Percentiles rank a stretch among this genome's conserved stretches.
Conservation (phyloP, 345 rosid genomes). For the Aurinia saxatilis region DNA sequence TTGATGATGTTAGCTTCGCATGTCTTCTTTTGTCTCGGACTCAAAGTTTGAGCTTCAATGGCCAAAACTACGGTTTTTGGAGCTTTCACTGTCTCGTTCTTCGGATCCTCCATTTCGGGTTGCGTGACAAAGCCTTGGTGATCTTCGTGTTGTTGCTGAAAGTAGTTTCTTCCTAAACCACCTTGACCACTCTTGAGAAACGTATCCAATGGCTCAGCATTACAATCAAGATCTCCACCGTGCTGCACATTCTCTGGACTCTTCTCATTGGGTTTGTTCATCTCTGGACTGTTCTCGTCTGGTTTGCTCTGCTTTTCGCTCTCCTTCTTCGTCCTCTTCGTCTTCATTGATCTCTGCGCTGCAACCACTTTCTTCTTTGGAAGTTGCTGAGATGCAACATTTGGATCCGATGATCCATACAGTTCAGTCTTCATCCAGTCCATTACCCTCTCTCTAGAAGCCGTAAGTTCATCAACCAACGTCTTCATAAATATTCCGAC, state of each 20-base stretch:
- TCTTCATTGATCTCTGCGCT: background rate
- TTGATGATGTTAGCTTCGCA: constrained; percentile 7
- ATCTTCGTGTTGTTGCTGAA: background rate
- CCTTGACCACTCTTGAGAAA: background rate
- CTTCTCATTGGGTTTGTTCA: background rate
- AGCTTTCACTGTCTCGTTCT: background rate
- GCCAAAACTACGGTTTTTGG: constrained; percentile 23
- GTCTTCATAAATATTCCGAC: constrained; percentile 24
- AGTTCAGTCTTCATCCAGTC: constrained; percentile 22
- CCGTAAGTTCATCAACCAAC: constrained; percentile 26
- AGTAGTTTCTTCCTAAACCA: constrained; percentile 10
- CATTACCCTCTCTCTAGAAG: constrained; percentile 23
- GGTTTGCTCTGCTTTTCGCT: constrained; percentile 1
- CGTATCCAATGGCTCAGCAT: background rate
- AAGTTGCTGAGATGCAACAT: background rate
- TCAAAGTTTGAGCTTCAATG: constrained; percentile 17
- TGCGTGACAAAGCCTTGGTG: background rate
- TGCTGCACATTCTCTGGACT: background rate
- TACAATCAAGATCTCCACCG: background rate
- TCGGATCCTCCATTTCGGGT: background rate
- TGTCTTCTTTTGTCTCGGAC: constrained; percentile 8
- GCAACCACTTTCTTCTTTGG: constrained; percentile 4
- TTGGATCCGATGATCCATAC: constrained; percentile 6
- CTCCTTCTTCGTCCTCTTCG: constrained; percentile 3
- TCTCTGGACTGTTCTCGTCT: background rate